Evolutionary conservation across 1,284 basidiomycete species (phyloP).

Genomic region (Kwoniella shivajii): DNA sequence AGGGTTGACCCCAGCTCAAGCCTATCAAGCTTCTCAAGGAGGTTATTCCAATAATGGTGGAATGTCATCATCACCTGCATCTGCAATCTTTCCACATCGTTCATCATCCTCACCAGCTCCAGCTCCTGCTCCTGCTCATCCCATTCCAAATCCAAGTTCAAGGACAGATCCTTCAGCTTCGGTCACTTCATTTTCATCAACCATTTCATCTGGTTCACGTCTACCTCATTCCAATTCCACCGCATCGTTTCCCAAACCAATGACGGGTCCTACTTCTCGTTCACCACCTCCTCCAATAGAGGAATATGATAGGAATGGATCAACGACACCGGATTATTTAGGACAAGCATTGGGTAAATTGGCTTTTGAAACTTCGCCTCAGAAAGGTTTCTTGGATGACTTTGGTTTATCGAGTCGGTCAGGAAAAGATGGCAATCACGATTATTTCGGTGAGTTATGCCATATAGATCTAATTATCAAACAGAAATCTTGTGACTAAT

Average conservation of each 20-base stretch:
- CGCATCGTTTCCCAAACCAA: constrained; percentile 17
- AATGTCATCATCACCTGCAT: constrained; percentile 25
- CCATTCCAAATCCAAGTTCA: constrained; percentile 10
- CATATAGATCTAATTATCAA: no score
- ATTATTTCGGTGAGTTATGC: constrained; percentile 14
- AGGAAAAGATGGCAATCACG: background rate
- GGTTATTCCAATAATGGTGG: constrained; percentile 6
- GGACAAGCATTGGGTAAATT: constrained; percentile 16
- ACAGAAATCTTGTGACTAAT: background rate
- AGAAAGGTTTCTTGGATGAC: constrained; percentile 14
- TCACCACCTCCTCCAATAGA: constrained; percentile 10
- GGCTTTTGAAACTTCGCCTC: constrained; percentile 18
- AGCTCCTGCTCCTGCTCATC: constrained; percentile 10
- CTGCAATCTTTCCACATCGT: constrained; percentile 27
- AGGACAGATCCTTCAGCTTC: constrained; percentile 11
- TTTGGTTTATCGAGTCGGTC: constrained; percentile 3
- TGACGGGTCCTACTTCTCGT: background rate
- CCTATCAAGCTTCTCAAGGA: constrained; percentile 23
- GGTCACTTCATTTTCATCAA: constrained; percentile 1
- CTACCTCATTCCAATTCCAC: constrained; percentile 13
- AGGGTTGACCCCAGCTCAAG: constrained; percentile 27
- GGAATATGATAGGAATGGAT: constrained; percentile 2
- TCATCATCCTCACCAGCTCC: constrained; percentile 16
- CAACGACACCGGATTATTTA: constrained; percentile 17
- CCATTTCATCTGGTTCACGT: constrained; percentile 7